Conservation (phyloP, 2,329 filamentous ascomycete species). For the Neopestalotiopsis sp. region DNA sequence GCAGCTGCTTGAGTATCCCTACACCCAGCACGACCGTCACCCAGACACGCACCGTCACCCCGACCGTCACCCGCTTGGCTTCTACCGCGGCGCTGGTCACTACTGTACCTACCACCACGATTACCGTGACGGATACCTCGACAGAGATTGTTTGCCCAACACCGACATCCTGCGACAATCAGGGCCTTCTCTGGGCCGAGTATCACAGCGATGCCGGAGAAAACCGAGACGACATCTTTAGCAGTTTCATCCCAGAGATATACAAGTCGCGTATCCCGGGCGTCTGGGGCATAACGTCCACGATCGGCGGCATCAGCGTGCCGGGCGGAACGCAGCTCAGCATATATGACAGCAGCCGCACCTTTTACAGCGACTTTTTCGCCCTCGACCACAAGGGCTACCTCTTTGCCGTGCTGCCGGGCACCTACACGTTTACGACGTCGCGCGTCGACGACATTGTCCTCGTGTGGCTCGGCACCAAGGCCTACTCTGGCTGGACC, state of each 20-base stretch:
- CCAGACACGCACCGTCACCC: background rate
- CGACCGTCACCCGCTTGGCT: background rate
- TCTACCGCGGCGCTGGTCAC: background rate
- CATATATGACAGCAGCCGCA: background rate
- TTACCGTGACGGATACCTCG: background rate
- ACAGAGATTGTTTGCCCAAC: background rate
- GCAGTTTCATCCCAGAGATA: background rate
- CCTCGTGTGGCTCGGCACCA: conserved; percentile 1
- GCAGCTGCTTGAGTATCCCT: background rate
- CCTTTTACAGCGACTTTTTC: conserved; percentile 5
- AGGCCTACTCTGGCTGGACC: conserved; percentile 2
- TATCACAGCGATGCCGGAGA: background rate
- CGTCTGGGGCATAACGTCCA: background rate
- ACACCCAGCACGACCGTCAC: background rate
- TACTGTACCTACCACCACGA: background rate
- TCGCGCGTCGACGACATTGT: conserved; percentile 1
- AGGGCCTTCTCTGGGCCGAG: background rate
- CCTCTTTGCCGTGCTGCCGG: background rate
- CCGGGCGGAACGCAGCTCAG: background rate
- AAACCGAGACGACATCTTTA: background rate
- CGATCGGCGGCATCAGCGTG: background rate
- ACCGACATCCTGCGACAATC: background rate
- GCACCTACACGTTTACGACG: background rate
- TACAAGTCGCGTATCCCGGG: background rate
- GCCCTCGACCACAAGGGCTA: conserved; percentile 11